A percentile compares a stretch with the other conserved stretches of the same genome.
phyloP scores from a whole-genome alignment of 2,329 filamentous ascomycete species.

The Claviceps sp. region DNA sequence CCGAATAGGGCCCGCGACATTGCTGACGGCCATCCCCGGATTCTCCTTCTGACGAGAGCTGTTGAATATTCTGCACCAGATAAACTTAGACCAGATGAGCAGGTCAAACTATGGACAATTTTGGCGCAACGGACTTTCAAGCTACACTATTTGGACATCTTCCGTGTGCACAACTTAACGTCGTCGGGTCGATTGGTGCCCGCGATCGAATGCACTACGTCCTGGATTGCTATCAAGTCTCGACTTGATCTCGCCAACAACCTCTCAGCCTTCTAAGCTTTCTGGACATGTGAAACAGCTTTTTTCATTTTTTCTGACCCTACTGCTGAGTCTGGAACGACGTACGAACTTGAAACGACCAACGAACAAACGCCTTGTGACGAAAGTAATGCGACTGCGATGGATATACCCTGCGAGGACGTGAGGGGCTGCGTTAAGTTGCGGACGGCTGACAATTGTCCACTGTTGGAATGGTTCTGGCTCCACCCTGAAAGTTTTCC shows the following conservation, averaged over 20 bases:
- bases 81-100: not conserved
- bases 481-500: not conserved
- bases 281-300: conserved; percentile 10
- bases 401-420: conserved; percentile 29
- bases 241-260: not conserved
- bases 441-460: conserved; percentile 7
- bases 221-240: not conserved
- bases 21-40: not conserved
- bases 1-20: not conserved
- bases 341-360: conserved; percentile 14
- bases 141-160: not conserved
- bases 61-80: not conserved
- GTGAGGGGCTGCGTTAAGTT: conserved; percentile 23
- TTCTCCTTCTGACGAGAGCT: not conserved
- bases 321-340: conserved; percentile 21
- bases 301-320: conserved; percentile 13
- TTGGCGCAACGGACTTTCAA: not conserved
- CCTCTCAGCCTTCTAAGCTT: not conserved
- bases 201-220: not conserved
- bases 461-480: not conserved
- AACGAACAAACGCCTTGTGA: conserved; percentile 19
- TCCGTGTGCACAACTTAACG: not conserved
- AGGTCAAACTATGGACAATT: not conserved
- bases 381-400: conserved; percentile 25
- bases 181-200: not conserved